Percentiles rank a stretch among this genome's conserved stretches.
phyloP scores from a whole-genome alignment of 129 eudicot genomes.

The Helianthus tuberosus region DNA sequence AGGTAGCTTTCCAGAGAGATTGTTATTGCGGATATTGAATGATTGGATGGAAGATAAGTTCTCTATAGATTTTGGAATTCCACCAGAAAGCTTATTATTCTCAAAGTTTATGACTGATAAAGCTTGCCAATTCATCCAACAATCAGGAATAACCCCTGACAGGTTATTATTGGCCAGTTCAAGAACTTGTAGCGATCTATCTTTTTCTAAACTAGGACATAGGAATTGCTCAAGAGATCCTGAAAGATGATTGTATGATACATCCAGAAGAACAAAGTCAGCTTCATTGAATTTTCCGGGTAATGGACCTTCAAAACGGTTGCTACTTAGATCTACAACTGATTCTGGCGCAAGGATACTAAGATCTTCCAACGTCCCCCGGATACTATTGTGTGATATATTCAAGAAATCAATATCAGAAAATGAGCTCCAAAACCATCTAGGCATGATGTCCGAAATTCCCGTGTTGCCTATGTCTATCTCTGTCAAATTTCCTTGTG shows the following conservation, averaged over 20 bases:
- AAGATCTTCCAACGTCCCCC: conserved; percentile 32
- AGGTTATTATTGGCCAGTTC: conserved; percentile 37
- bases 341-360: conserved; percentile 11
- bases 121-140: conserved; percentile 39
- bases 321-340: conserved; percentile 35
- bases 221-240: conserved; percentile 41
- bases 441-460: conserved; percentile 34
- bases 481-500: conserved; percentile 23
- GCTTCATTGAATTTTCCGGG: conserved; percentile 27
- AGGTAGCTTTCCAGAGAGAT: conserved; percentile 35
- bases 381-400: conserved; percentile 40
- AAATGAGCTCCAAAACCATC: conserved; percentile 39
- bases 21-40: conserved; percentile 38
- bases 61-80: conserved; percentile 34
- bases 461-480: conserved; percentile 28
- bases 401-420: background rate
- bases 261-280: conserved; percentile 29
- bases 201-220: conserved; percentile 26
- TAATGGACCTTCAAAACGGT: conserved; percentile 41
- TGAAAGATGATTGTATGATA: conserved; percentile 44
- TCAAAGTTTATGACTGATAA: conserved; percentile 29
- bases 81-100: conserved; percentile 36
- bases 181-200: conserved; percentile 29
- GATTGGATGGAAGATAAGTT: conserved; percentile 21
- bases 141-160: conserved; percentile 43